Conservation (phyloP, 495 filamentous ascomycete species). For the Aspergillus sclerotiicarbonarius region DNA sequence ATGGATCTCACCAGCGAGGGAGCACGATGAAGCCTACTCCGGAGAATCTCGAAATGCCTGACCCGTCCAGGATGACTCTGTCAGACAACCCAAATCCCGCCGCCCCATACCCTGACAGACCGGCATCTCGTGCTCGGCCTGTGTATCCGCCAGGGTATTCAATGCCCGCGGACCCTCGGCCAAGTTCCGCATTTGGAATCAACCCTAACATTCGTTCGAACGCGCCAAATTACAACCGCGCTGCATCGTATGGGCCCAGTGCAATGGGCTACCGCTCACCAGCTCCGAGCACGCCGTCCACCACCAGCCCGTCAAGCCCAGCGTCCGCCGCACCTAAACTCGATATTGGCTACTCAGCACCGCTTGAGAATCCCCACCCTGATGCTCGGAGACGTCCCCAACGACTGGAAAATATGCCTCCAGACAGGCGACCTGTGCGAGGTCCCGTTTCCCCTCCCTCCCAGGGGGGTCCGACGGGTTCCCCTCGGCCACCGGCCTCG, state of each 20-base stretch:
- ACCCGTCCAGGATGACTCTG: constrained; percentile 53
- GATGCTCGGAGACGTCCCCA: constrained; percentile 35
- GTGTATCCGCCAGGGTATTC: constrained; percentile 63
- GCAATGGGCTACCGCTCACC: constrained; percentile 43
- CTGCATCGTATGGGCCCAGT: constrained; percentile 35
- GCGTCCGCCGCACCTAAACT: constrained; percentile 35
- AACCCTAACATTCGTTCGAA: constrained; percentile 51
- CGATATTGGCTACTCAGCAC: constrained; percentile 56
- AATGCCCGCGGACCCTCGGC: constrained; percentile 46
- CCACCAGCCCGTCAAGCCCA: constrained; percentile 31
- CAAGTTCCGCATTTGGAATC: constrained; percentile 67
- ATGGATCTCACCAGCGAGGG: constrained; percentile 77
- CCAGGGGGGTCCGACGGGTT: constrained; percentile 27
- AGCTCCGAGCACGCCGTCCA: constrained; percentile 32
- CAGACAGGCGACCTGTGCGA: constrained; percentile 35
- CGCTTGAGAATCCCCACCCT: constrained; percentile 39
- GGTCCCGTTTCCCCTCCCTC: constrained; percentile 30
- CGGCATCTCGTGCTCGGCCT: constrained; percentile 47
- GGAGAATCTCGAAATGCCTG: constrained; percentile 69
- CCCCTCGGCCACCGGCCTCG: constrained; percentile 32
- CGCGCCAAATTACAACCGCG: constrained; percentile 33
- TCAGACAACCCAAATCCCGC: constrained; percentile 40
- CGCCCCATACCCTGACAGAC: constrained; percentile 41
- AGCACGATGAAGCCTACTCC: constrained; percentile 51
- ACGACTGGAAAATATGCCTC: constrained; percentile 32